These are phyloP conservation scores for Kazachstania bromeliacearum DNA, from an alignment of 805 yeast genomes.

Conservation along the genomic window DNA sequence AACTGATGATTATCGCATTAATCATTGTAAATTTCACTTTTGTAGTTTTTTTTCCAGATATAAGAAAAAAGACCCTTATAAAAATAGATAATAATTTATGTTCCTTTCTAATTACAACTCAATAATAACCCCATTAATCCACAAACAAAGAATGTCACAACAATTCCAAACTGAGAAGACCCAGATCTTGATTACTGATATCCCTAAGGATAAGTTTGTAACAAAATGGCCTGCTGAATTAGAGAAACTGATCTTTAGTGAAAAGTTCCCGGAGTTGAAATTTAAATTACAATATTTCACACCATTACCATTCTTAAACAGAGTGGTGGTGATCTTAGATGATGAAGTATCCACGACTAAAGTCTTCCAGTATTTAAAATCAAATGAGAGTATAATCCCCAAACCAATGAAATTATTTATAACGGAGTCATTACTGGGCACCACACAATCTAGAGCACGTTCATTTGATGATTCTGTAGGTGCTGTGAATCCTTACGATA, in stretches of 20 bases:
- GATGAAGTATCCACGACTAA: constrained; percentile 19
- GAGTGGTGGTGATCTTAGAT: constrained; percentile 33
- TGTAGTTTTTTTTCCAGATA: too few species aligned
- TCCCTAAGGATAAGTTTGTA: constrained; percentile 19
- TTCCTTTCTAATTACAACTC: too few species aligned
- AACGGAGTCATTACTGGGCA: constrained; percentile 22
- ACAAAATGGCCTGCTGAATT: constrained; percentile 21
- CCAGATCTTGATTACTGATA: constrained; percentile 27
- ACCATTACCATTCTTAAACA: constrained; percentile 34
- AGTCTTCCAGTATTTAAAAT: constrained; percentile 17
- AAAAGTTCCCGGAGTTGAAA: constrained; percentile 18
- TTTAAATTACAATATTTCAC: constrained; percentile 28
- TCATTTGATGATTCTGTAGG: constrained; percentile 1
- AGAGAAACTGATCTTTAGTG: constrained; percentile 17
- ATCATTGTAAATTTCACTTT: too few species aligned
- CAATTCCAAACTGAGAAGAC: too few species aligned
- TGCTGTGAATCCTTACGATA: not conserved
- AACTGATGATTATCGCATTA: too few species aligned
- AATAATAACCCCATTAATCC: too few species aligned
- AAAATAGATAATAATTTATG: too few species aligned
- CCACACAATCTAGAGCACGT: constrained; percentile 1
- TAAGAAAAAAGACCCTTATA: too few species aligned
- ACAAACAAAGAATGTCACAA: not conserved
- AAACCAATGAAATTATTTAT: constrained; percentile 24
- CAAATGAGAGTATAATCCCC: constrained; percentile 2